Base-by-base conservation (phyloP, 139 green algal genomes). In the Picochlorum sp. region DNA sequence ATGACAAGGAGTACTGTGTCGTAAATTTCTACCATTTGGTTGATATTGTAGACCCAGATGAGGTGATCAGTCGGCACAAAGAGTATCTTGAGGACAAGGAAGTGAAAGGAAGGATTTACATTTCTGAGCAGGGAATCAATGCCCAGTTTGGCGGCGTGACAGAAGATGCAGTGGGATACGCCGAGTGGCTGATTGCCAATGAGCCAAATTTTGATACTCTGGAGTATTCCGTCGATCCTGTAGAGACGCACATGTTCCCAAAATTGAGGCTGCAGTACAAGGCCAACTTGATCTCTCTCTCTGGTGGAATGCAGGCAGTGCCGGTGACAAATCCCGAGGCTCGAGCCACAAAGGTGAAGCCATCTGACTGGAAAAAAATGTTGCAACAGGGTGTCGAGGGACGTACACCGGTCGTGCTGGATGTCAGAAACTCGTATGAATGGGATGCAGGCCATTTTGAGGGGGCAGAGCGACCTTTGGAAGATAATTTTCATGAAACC, bases 401-500 rank as follows among this genome's bases (percentile, higher is more conserved):
- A 10, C 57, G 46, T 59, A 54, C 5, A 46, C 66, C 66, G n/a
- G 66, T 97, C 15, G 80, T 98, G 41, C 76, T 98, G 66, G 93
- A 98, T 74, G 80, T 98, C 57, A 76, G 93, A 5, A 98, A 98
- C 65, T 84, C 74, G 59, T 99, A 99, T 69, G 94, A 99, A 73
- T 98, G 93, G 93, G 94, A 99, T 65, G 89, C 90, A 0, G 94
- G 92, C 0, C 92, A 98, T 80, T 99, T 99, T 65, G 52, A 82
- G 45, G 92, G 89, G 7, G 89, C 92, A 2, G 67, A 72, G 10
- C 68, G 87, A 11, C 87, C 87, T 2, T 34, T 76, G n/a, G 81
- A 89, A 75, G 91, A 97, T 59, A 72, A 86, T 47, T 99, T 99
- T 69, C 65, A 76, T 34, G 83, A 96, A 65, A 97, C 90, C 2